Conservation (phyloP, 1,284 basidiomycete genomes). For the Xerocomus amazonicus region DNA sequence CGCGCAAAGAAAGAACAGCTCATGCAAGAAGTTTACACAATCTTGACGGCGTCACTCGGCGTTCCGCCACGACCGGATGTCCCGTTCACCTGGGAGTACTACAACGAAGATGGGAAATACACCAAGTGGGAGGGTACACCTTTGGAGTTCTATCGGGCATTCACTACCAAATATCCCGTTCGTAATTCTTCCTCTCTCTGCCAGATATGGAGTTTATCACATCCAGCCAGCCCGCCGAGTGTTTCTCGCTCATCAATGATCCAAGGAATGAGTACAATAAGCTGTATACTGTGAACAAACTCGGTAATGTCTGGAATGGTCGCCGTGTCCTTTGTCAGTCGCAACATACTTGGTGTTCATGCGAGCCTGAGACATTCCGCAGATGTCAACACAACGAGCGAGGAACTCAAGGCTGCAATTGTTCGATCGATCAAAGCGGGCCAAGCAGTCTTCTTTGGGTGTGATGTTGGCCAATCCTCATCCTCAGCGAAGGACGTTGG, state of each 20-base stretch:
- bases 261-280: slow-evolving; percentile 81
- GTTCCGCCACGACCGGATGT: slow-evolving; percentile 73
- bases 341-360: background rate
- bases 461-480: slow-evolving; percentile 82
- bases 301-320: slow-evolving; percentile 90
- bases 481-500: slow-evolving; percentile 66
- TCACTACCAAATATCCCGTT: slow-evolving; percentile 58
- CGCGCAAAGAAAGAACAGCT: slow-evolving; percentile 82
- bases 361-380: slow-evolving; percentile 6
- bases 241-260: slow-evolving; percentile 93
- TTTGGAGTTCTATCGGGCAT: slow-evolving; percentile 71
- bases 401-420: slow-evolving; percentile 77
- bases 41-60: slow-evolving; percentile 84
- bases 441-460: slow-evolving; percentile 92
- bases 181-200: slow-evolving; percentile 24
- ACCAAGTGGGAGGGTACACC: slow-evolving; percentile 79
- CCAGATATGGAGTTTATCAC: slow-evolving; percentile 3
- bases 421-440: slow-evolving; percentile 87
- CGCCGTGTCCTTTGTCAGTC: slow-evolving; percentile 75
- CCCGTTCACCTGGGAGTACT: slow-evolving; percentile 85
- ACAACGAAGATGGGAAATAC: slow-evolving; percentile 78
- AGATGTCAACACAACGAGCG: slow-evolving; percentile 89
- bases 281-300: slow-evolving; percentile 90
- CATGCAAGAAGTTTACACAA: slow-evolving; percentile 83
- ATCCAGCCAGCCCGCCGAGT: slow-evolving; percentile 50